Percentiles rank a stretch among this genome's conserved stretches.
Conservation (phyloP, 2,329 filamentous ascomycete species). For the Hypoxylon sp. region DNA sequence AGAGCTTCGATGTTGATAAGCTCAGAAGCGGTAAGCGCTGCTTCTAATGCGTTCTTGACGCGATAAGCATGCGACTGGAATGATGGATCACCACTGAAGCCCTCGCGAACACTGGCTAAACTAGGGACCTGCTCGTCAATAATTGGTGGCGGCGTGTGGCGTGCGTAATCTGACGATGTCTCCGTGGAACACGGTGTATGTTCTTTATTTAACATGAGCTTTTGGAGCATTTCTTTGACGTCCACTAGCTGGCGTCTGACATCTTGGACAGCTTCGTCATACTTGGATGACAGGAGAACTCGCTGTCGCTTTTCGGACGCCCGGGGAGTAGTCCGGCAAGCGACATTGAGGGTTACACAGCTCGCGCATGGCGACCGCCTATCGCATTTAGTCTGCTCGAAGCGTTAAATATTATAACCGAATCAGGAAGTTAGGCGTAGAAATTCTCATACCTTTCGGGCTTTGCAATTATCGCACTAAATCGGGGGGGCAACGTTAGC, state of each 20-base stretch:
- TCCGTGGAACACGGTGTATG: slow-evolving; percentile 11
- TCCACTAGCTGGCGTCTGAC: slow-evolving; percentile 50
- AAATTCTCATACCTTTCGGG: slow-evolving; percentile 47
- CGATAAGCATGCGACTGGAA: slow-evolving; percentile 50
- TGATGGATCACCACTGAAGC: slow-evolving; percentile 51
- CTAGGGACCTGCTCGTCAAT: slow-evolving; percentile 50
- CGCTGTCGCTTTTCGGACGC: slow-evolving; percentile 52
- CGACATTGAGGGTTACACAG: slow-evolving; percentile 50
- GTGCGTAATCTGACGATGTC: slow-evolving; percentile 22
- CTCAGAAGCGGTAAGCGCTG: slow-evolving; percentile 44
- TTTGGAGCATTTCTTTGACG: slow-evolving; percentile 49
- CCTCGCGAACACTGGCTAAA: slow-evolving; percentile 45
- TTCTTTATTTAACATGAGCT: slow-evolving; percentile 40
- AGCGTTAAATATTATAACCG: slow-evolving; percentile 6
- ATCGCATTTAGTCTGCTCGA: slow-evolving; percentile 52
- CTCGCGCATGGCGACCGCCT: slow-evolving; percentile 51
- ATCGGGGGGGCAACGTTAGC: slow-evolving; percentile 1
- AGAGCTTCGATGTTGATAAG: slow-evolving; percentile 28
- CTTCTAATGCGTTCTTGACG: slow-evolving; percentile 45
- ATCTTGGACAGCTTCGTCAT: slow-evolving; percentile 53
- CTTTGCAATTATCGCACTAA: slow-evolving; percentile 51
- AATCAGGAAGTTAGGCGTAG: not conserved
- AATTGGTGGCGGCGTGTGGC: slow-evolving; percentile 45
- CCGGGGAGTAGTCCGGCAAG: slow-evolving; percentile 48
- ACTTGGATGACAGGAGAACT: slow-evolving; percentile 52